These are phyloP conservation scores for Rhizopogon sp. DNA, from an alignment of 768 basidiomycete species.

Conservation along the genomic window DNA sequence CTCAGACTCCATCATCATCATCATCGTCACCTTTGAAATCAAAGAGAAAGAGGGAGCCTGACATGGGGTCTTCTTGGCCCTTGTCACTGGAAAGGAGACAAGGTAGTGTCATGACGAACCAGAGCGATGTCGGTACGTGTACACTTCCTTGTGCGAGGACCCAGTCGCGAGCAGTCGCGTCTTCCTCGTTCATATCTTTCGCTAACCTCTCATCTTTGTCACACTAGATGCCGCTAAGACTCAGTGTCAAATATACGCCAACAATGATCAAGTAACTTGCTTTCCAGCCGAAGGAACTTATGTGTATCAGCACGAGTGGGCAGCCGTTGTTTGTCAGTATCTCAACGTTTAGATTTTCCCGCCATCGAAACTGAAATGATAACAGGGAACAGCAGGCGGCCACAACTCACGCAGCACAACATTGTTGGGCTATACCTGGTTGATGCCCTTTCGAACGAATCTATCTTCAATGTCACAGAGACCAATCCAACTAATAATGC, in stretches of 20 bases:
- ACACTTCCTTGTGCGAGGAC: slow-evolving; percentile 4
- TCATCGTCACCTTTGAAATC: slow-evolving; percentile 25
- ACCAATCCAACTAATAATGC: slow-evolving; percentile 50
- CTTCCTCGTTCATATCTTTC: neutral
- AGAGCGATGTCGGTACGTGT: slow-evolving; percentile 20
- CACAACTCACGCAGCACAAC: slow-evolving; percentile 58
- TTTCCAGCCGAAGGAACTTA: slow-evolving; percentile 53
- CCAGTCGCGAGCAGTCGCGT: slow-evolving; percentile 5
- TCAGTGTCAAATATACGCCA: slow-evolving; percentile 50
- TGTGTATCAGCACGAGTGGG: slow-evolving; percentile 71
- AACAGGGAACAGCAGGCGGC: slow-evolving; percentile 72
- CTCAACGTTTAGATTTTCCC: slow-evolving; percentile 7
- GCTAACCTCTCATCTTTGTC: slow-evolving; percentile 9
- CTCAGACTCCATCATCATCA: slow-evolving; percentile 30
- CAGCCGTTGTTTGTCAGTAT: slow-evolving; percentile 75
- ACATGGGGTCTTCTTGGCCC: slow-evolving; percentile 18
- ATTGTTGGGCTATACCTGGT: slow-evolving; percentile 74
- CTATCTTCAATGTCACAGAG: slow-evolving; percentile 40
- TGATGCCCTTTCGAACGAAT: slow-evolving; percentile 58
- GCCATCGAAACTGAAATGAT: slow-evolving; percentile 10
- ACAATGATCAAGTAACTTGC: slow-evolving; percentile 75
- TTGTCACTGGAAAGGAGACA: slow-evolving; percentile 17
- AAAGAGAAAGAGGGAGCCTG: slow-evolving; percentile 26
- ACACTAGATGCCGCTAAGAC: slow-evolving; percentile 32
- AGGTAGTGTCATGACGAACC: slow-evolving; percentile 20